phyloP scores from a whole-genome alignment of 345 rosid species.

The Citrus australasica region DNA sequence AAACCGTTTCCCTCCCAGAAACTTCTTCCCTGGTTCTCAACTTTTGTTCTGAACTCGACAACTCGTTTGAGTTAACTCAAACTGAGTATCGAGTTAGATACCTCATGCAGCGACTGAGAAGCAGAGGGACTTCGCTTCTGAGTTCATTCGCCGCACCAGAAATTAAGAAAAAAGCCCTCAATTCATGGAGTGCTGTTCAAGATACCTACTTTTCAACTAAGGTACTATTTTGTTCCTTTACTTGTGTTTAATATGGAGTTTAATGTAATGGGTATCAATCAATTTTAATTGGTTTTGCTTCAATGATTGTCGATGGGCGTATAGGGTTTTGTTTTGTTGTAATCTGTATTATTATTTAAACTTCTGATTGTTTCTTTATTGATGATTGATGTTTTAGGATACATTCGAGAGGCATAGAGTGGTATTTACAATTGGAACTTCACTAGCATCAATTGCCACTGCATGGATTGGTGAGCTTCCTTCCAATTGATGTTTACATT shows the following conservation, averaged over 20 bases:
- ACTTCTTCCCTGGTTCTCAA: not conserved
- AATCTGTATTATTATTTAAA: not conserved
- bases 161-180: conserved; percentile 65
- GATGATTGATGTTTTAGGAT: conserved; percentile 42
- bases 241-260: not conserved
- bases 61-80: not conserved
- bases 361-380: not conserved
- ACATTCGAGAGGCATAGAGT: conserved; percentile 83
- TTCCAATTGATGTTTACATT: not conserved
- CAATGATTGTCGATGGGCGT: not conserved
- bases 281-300: not conserved
- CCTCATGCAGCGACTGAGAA: conserved; percentile 64
- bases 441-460: conserved; percentile 86
- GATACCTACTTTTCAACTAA: conserved; percentile 82
- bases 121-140: conserved; percentile 45
- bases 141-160: conserved; percentile 43
- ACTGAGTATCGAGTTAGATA: conserved; percentile 5
- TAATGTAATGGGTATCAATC: not conserved
- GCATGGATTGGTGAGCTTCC: conserved; percentile 78
- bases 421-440: conserved; percentile 87
- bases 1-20: not conserved
- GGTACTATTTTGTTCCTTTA: conserved; percentile 26
- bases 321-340: conserved; percentile 3
- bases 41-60: not conserved
- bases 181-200: conserved; percentile 72